Percentiles rank a stretch among this genome's conserved stretches.
These are phyloP conservation scores for Adansonia grandidieri DNA, from an alignment of 441 rosid genomes.

Conservation along the genomic window DNA sequence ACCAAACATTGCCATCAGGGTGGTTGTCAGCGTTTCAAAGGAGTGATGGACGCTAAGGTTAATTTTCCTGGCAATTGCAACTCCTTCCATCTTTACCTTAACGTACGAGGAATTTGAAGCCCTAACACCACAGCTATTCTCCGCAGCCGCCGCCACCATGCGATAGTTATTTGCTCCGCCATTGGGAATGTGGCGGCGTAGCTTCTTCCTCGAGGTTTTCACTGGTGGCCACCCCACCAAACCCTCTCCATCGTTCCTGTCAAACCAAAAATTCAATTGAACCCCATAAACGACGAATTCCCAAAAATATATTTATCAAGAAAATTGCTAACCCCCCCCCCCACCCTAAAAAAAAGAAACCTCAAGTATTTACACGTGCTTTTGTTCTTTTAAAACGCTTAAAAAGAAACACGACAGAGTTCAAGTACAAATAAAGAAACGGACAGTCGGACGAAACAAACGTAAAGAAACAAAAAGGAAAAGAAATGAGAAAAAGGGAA, in stretches of 20 bases:
- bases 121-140: slow-evolving; percentile 30
- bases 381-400: too few relatives aligned
- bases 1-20: slow-evolving; percentile 60
- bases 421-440: neutral
- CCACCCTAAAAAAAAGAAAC: neutral
- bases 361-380: neutral
- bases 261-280: neutral
- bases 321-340: neutral
- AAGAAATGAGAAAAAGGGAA: neutral
- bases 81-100: slow-evolving; percentile 78
- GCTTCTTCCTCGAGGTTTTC: slow-evolving; percentile 39
- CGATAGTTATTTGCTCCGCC: slow-evolving; percentile 15
- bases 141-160: slow-evolving; percentile 26
- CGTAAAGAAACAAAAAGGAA: neutral
- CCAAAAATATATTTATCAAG: neutral
- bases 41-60: slow-evolving; percentile 49
- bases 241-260: slow-evolving; percentile 37
- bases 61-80: slow-evolving; percentile 65
- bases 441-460: slow-evolving; percentile 8
- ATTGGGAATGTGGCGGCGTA: slow-evolving; percentile 10
- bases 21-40: slow-evolving; percentile 45
- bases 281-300: neutral
- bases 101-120: slow-evolving; percentile 51
- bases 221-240: slow-evolving; percentile 70
- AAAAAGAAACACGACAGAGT: neutral